A percentile compares a stretch with the other conserved stretches of the same genome.
These are phyloP conservation scores for Bolboschoenus planiculmis DNA, from an alignment of 176 grass and related monocot species.

Conservation along the genomic window DNA sequence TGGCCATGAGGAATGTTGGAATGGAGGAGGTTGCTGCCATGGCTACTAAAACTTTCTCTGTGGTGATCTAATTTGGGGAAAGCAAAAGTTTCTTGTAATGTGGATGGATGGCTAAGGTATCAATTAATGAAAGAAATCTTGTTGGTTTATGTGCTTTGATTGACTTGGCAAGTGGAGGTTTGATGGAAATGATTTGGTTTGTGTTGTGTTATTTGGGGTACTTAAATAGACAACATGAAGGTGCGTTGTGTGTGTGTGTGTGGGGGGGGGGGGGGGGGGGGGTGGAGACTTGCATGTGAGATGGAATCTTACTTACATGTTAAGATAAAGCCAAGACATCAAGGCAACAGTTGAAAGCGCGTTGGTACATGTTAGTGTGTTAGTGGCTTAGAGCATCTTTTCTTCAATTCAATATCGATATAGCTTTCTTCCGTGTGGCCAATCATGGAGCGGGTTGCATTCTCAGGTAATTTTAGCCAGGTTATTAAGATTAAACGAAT, in stretches of 20 bases:
- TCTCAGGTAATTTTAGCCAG: background rate
- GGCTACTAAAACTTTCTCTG: background rate
- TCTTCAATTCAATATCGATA: background rate
- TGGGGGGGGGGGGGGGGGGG: too few relatives aligned
- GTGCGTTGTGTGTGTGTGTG: too few relatives aligned
- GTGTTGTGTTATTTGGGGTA: too few relatives aligned
- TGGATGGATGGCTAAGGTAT: too few relatives aligned
- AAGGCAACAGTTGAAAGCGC: background rate
- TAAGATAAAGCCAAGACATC: background rate
- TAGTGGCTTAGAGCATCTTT: background rate
- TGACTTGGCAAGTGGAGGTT: background rate
- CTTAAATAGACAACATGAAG: too few relatives aligned
- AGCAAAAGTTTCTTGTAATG: too few relatives aligned
- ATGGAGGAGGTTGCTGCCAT: conserved; percentile 1
- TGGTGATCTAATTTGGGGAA: background rate
- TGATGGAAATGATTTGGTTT: background rate
- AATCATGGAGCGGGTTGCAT: background rate
- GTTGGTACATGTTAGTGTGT: background rate
- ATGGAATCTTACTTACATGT: background rate
- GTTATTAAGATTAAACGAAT: too few relatives aligned
- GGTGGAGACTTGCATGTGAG: background rate
- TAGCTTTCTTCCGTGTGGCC: background rate
- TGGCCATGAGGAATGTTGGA: background rate
- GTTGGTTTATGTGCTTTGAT: background rate
- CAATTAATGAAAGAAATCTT: background rate